Evolutionary conservation across 2,329 filamentous ascomycete genomes (phyloP), one percentile per base, ranked within the genome.

Genomic region (Cladorrhinum sp.): DNA sequence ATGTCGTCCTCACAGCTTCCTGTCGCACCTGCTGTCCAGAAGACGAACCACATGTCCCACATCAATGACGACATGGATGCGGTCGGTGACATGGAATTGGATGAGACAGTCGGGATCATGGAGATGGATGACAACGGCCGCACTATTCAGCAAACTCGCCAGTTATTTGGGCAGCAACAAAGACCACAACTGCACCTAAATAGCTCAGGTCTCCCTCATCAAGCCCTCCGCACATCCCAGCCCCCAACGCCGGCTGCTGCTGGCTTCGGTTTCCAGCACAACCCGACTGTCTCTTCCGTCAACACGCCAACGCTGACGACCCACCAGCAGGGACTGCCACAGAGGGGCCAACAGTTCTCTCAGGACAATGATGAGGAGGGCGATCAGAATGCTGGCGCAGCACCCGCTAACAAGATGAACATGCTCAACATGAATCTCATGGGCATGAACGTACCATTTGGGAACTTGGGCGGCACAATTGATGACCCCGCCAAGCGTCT

Each of bases 81-180:
- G 18, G 85, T 96, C 27, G 92, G 92, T 56, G 92, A 96, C 70
- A 97, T 98, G 93, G 93, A 98, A 70, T 90, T 98, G 88, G 93
- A 98, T 70, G 92, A 96, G 68, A 84, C 87, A 7, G 81, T 90
- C 53, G 87, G 85, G 3, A 78, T 81, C 55, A 83, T 88, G 82
- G 85, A 88, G 60, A 77, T 86, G 69, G 82, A 86, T 51, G 82
- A 86, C 64, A 83, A 76, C 67, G 82, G 87, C 55, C 80, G 84
- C 65, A 84, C 86, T 36, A 86, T 90, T 69, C 89, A 90, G 67
- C 86, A 89, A 69, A 84, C 85, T 20, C 83, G 87, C 50, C 87
- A 89, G 67, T 78, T 89, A 64, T 90, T 90, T 66, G 85, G 85
- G 50, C 85, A 87, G 67, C 80, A 80, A 64, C 82, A 84, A 65